Percentiles rank a stretch among this genome's conserved stretches.
Conservation (phyloP, 2,329 filamentous ascomycete genomes). For the Fusarium sp. region DNA sequence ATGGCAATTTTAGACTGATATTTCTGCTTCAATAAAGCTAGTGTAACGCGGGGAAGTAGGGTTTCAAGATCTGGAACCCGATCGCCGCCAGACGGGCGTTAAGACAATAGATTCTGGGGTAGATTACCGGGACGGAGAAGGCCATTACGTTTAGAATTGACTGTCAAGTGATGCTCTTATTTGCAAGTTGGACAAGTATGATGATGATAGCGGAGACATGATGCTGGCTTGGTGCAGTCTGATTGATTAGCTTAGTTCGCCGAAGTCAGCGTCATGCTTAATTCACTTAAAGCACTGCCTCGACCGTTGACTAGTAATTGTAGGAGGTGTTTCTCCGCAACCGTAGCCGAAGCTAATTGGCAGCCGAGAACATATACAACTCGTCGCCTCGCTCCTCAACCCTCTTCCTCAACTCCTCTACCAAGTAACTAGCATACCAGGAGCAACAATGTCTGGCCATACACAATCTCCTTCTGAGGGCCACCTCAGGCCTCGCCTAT, state of each 20-base stretch:
- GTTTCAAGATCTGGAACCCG: not conserved
- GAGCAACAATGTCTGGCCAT: conserved; percentile 11
- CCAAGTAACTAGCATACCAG: not conserved
- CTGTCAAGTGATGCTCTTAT: not conserved
- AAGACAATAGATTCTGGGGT: no score
- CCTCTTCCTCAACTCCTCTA: not conserved
- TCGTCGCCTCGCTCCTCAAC: not conserved
- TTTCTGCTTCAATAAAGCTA: conserved; percentile 6
- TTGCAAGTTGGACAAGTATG: not conserved
- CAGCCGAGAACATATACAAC: conserved; percentile 5
- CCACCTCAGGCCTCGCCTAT: conserved; percentile 53
- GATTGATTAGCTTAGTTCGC: not conserved
- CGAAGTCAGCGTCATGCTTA: not conserved
- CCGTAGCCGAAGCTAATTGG: not conserved
- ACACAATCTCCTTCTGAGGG: conserved; percentile 37
- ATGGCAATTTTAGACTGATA: conserved; percentile 29
- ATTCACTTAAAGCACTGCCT: not conserved
- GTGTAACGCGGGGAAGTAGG: not conserved
- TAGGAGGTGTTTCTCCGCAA: not conserved
- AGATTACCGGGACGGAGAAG: no score
- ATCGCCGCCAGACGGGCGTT: not conserved
- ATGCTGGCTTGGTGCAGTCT: not conserved
- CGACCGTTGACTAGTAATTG: not conserved
- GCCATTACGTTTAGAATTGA: not conserved
- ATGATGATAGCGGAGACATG: not conserved